Evolutionary conservation across 352 stramenopile genomes (phyloP).

Genomic region (Aphanomyces invadans): DNA sequence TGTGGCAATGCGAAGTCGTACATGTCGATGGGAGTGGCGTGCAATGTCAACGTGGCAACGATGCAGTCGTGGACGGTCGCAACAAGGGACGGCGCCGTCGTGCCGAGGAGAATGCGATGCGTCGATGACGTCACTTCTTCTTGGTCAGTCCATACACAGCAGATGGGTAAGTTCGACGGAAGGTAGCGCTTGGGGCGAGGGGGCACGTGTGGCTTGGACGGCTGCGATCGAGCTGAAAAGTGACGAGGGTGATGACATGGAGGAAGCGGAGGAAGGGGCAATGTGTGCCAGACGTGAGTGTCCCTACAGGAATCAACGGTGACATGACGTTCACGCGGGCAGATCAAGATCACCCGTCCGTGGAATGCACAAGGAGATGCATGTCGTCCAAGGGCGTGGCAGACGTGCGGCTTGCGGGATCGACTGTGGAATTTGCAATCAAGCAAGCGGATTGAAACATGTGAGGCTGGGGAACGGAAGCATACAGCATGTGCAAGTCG

Average conservation of each 20-base stretch:
- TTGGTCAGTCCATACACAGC: background rate
- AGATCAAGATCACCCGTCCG: background rate
- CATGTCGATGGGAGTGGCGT: background rate
- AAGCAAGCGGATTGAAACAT: background rate
- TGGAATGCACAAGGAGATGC: conserved; percentile 3
- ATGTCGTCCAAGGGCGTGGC: background rate
- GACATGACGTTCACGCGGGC: too few species aligned
- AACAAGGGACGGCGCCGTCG: background rate
- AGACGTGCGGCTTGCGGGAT: too few species aligned
- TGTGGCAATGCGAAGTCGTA: too few species aligned
- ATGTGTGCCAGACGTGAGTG: background rate
- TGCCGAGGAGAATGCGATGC: background rate
- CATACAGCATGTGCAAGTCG: background rate
- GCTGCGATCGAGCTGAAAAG: background rate
- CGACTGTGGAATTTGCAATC: background rate
- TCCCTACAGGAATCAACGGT: background rate
- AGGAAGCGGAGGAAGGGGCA: background rate
- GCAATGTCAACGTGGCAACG: background rate
- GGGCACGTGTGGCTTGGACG: background rate
- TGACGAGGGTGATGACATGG: background rate
- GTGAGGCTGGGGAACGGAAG: background rate
- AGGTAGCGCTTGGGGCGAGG: background rate
- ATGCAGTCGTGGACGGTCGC: background rate
- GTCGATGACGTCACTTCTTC: background rate
- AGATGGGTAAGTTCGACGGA: background rate